Evolutionary conservation across 768 basidiomycete species (phyloP).

Genomic region (Cystobasidium onofrii): DNA sequence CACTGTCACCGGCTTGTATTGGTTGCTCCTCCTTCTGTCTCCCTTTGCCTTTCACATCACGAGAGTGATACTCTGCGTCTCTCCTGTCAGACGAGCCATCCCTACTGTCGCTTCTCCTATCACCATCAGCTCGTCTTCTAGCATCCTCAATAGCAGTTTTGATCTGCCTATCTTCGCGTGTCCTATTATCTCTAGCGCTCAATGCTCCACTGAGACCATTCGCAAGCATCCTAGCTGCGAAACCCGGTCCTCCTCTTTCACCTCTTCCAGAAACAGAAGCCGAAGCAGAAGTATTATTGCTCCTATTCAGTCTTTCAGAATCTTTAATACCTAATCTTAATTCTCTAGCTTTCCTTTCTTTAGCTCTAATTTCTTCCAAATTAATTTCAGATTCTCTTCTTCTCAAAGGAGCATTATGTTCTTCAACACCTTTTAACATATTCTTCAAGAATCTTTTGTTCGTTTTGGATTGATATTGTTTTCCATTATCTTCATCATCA

Average conservation of each 20-base stretch:
- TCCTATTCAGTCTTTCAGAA: constrained; percentile 37
- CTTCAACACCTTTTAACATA: constrained; percentile 88
- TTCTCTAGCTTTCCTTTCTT: constrained; percentile 41
- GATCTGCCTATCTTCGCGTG: neutral
- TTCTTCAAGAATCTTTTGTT: constrained; percentile 50
- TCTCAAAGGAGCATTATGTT: constrained; percentile 77
- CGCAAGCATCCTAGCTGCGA: constrained; percentile 41
- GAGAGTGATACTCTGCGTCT: no score
- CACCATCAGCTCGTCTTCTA: constrained; percentile 34
- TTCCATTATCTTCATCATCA: constrained; percentile 21
- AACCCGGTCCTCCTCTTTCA: constrained; percentile 30
- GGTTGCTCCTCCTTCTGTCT: neutral
- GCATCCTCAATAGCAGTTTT: constrained; percentile 39
- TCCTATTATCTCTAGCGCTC: neutral
- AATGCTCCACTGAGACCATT: constrained; percentile 38
- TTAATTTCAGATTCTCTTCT: constrained; percentile 44
- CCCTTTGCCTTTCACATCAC: neutral
- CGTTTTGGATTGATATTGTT: neutral
- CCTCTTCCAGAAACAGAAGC: neutral
- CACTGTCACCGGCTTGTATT: neutral
- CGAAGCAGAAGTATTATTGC: constrained; percentile 36
- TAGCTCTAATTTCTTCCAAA: constrained; percentile 46
- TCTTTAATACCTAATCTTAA: constrained; percentile 39
- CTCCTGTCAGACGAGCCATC: neutral
- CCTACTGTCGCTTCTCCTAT: neutral